Conservation (phyloP, 1,139 yeast species). For the Sugiyamaella novakii region DNA sequence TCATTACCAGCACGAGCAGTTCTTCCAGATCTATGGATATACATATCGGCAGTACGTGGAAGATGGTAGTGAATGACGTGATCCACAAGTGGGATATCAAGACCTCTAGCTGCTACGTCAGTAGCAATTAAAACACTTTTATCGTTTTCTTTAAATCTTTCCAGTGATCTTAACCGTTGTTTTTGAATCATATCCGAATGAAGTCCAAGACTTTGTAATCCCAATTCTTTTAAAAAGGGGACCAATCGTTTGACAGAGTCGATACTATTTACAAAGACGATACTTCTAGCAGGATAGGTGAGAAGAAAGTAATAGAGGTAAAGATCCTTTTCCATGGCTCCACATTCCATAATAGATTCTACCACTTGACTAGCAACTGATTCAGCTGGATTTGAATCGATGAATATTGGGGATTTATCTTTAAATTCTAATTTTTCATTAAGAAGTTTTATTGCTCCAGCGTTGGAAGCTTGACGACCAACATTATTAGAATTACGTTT, state of each 20-base stretch:
- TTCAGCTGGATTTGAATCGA: constrained; percentile 88
- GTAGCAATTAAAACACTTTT: constrained; percentile 82
- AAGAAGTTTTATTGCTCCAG: constrained; percentile 43
- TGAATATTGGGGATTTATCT: constrained; percentile 51
- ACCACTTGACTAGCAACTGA: constrained; percentile 73
- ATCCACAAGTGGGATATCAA: constrained; percentile 87
- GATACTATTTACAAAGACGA: constrained; percentile 91
- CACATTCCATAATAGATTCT: constrained; percentile 91
- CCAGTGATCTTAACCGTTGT: constrained; percentile 84
- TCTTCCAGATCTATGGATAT: constrained; percentile 96
- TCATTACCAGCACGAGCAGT: constrained; percentile 95
- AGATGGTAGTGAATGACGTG: constrained; percentile 96
- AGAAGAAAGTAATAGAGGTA: constrained; percentile 84
- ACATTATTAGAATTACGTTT: constrained; percentile 35
- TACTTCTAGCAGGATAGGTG: constrained; percentile 85
- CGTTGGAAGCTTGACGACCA: constrained; percentile 34
- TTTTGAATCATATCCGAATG: constrained; percentile 97
- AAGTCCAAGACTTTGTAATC: constrained; percentile 73
- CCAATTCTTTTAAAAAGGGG: constrained; percentile 70
- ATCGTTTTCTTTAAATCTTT: constrained; percentile 52
- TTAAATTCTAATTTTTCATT: constrained; percentile 44
- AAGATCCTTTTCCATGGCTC: constrained; percentile 85
- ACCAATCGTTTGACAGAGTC: constrained; percentile 87
- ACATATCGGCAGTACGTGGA: constrained; percentile 92
- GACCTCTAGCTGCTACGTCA: constrained; percentile 98